phyloP scores from a whole-genome alignment of 139 green algal genomes.

The Klebsormidium nitens region DNA sequence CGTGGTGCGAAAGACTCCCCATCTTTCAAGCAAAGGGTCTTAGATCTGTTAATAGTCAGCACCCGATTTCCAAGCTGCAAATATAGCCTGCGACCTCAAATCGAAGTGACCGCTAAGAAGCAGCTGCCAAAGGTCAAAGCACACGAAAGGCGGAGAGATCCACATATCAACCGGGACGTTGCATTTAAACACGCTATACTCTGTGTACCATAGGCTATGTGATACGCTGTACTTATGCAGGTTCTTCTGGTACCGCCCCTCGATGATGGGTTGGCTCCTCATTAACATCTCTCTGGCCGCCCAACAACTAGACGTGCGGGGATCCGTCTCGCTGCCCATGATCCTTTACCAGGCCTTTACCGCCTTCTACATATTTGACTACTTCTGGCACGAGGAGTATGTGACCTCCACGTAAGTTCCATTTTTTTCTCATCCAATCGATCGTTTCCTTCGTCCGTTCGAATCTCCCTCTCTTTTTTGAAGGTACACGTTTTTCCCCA shows the following conservation, averaged over 20 bases:
- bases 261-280: constrained; percentile 44
- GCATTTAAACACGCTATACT: background rate
- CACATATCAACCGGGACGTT: no score
- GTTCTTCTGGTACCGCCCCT: constrained; percentile 33
- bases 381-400: constrained; percentile 44
- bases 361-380: constrained; percentile 41
- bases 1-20: no score
- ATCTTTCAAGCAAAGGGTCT: no score
- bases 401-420: constrained; percentile 38
- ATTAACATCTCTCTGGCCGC: constrained; percentile 45
- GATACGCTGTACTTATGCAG: constrained; percentile 4
- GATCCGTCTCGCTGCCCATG: constrained; percentile 33
- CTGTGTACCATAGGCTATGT: constrained; percentile 2
- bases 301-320: constrained; percentile 32
- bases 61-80: background rate
- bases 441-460: no score
- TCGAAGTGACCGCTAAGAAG: background rate
- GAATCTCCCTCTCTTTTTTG: background rate
- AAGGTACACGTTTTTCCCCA: background rate
- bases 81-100: background rate
- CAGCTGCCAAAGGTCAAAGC: background rate
- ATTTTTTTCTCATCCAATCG: background rate
- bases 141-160: background rate
- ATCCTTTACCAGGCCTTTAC: constrained; percentile 42
- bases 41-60: no score